Evolutionary conservation across 768 basidiomycete species (phyloP), one percentile per base, ranked within the genome.

Genomic region (Termitomyces sp.): DNA sequence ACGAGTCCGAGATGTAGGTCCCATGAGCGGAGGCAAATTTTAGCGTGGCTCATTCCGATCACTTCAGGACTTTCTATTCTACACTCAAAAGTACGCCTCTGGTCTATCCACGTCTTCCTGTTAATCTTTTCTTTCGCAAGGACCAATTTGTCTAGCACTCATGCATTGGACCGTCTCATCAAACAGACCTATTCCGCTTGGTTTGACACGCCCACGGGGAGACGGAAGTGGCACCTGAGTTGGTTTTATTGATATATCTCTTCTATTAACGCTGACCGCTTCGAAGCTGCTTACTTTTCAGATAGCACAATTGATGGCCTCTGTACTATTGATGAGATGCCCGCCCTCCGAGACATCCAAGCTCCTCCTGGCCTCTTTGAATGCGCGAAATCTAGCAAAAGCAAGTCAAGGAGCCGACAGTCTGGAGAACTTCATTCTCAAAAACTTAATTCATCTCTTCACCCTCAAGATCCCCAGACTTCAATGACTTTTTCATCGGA

Each of bases 161-260:
- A 77, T 56, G 81, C 34, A 24, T 85, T 84, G 84, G 83, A 88
- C 64, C 82, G 80, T 9, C 76, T 90, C 44, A 85, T 92, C 55
- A 92, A 92, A 69, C 90, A 91, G 69, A 92, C 90, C 0, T 92
- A 91, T 68, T 91, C 89, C 0, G 90, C 88, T 39, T 89, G 84
- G 84, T 82, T 87, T 33, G 77, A 82, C 55, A 83, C 84, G 5
- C 79, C 79, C 34, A 81, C 79, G 62, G 85, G 88, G 42, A 76
- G 76, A 55, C 79, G 86, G 49, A 92, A 92, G 72, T 91, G 89
- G 90, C 90, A 92, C 69, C 75, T 92, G 42, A 91, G 90, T 91
- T 69, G 84, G 73, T 49, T 49, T 61, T 48, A 41, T 20, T 44
- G n/a, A 34, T 55, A 46, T 44, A 37, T 46, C 41, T 26, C 50